Evolutionary conservation across 23 red algal species (phyloP).

Genomic region (Gracilaria gracilis): DNA sequence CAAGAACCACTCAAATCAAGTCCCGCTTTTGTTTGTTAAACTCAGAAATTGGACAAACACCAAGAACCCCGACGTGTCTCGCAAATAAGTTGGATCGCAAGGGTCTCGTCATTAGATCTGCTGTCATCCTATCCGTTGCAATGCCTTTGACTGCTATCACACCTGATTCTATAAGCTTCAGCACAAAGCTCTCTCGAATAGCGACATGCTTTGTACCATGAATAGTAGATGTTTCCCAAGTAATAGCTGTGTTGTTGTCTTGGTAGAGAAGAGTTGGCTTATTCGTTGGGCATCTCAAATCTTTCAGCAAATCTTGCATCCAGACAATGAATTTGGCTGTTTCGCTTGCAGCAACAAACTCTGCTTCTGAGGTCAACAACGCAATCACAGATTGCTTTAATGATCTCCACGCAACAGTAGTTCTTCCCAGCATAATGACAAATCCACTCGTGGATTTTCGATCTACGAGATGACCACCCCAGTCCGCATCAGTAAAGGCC

Average conservation of each 20-base stretch:
- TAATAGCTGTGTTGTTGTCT: slow-evolving; percentile 14
- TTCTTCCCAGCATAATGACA: not conserved
- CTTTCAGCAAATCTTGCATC: not conserved
- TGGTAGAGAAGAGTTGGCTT: no score
- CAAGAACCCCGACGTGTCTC: no score
- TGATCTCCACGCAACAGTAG: slow-evolving; percentile 5
- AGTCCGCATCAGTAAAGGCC: slow-evolving; percentile 25
- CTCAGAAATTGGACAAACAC: no score
- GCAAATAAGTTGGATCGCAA: no score
- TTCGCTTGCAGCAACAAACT: slow-evolving; percentile 36
- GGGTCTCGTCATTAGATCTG: slow-evolving; percentile 34
- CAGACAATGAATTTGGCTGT: slow-evolving; percentile 17
- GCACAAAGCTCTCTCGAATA: slow-evolving; percentile 23
- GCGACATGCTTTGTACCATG: slow-evolving; percentile 22
- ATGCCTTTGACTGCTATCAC: not conserved
- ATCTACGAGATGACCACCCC: not conserved
- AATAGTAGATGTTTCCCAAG: slow-evolving; percentile 21
- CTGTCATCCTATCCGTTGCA: not conserved
- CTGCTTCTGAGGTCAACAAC: slow-evolving; percentile 27
- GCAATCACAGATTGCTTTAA: slow-evolving; percentile 30
- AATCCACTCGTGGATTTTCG: not conserved
- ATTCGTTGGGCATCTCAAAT: not conserved
- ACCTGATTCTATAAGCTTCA: not conserved
- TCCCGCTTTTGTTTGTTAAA: no score
- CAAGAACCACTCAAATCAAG: no score